phyloP scores from a whole-genome alignment of 371 early-diverging fungal species.

The Mortierella sp. region DNA sequence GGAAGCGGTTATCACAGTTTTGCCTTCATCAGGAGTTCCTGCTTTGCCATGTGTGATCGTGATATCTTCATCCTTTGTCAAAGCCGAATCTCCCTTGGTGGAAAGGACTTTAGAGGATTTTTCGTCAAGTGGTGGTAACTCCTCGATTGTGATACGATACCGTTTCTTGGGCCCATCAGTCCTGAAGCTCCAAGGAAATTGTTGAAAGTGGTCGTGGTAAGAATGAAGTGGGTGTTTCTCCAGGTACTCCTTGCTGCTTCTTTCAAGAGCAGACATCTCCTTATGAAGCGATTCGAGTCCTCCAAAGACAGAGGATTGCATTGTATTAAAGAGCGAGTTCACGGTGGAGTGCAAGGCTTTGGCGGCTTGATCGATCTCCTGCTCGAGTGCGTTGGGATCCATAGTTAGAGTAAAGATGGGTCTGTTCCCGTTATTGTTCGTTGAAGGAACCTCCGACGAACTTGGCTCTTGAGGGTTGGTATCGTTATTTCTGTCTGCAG shows the following conservation, averaged over 20 bases:
- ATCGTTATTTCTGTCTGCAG: slow-evolving; percentile 22
- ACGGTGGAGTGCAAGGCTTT: slow-evolving; percentile 42
- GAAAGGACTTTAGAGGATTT: slow-evolving; percentile 6
- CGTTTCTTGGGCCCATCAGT: slow-evolving; percentile 43
- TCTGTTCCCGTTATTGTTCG: slow-evolving; percentile 5
- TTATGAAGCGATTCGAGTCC: slow-evolving; percentile 41
- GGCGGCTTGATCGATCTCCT: slow-evolving; percentile 45
- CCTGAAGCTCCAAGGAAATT: slow-evolving; percentile 33
- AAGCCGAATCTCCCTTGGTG: background rate
- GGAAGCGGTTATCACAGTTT: slow-evolving; percentile 49
- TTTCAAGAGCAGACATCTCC: slow-evolving; percentile 45
- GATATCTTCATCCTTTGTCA: slow-evolving; percentile 11
- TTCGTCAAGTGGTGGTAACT: slow-evolving; percentile 28
- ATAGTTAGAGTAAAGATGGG: slow-evolving; percentile 47
- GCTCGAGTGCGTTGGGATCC: slow-evolving; percentile 49
- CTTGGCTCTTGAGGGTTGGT: background rate
- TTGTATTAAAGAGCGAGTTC: slow-evolving; percentile 37
- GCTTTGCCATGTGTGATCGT: slow-evolving; percentile 38
- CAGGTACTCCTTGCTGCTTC: slow-evolving; percentile 19
- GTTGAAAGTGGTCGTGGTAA: slow-evolving; percentile 4
- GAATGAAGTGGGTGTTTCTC: slow-evolving; percentile 13
- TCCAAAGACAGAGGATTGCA: slow-evolving; percentile 54
- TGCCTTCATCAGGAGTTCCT: slow-evolving; percentile 51
- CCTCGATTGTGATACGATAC: slow-evolving; percentile 48
- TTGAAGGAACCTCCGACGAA: background rate